Evolutionary conservation across 2,329 filamentous ascomycete genomes (phyloP).

Genomic region (Sclerotinia subarctica): DNA sequence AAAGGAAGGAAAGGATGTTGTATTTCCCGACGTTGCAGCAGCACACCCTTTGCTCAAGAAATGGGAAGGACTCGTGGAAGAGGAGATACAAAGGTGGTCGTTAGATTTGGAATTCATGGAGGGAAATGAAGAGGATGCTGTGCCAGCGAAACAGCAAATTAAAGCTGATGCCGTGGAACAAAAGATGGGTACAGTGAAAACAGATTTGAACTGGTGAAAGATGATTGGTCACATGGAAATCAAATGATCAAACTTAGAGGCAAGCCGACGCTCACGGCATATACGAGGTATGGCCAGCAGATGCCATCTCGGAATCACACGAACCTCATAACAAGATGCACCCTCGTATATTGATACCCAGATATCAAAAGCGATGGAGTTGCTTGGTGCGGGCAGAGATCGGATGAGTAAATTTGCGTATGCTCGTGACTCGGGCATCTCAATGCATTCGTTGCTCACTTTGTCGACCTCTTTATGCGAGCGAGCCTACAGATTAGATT

Average conservation of each 20-base stretch:
- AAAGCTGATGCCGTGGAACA: conserved; percentile 21
- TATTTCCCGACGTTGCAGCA: conserved; percentile 61
- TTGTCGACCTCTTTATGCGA: background rate
- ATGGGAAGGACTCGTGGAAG: conserved; percentile 52
- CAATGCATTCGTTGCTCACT: background rate
- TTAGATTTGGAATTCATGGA: conserved; percentile 38
- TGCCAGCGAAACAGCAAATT: background rate
- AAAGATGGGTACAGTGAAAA: conserved; percentile 29
- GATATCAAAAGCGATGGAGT: too few relatives aligned
- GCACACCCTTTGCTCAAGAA: conserved; percentile 64
- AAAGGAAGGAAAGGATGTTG: conserved; percentile 43
- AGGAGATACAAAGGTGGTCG: conserved; percentile 43
- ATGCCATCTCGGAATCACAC: background rate
- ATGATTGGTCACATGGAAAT: background rate
- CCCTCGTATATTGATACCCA: background rate
- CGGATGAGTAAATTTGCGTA: background rate
- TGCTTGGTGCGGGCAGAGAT: background rate
- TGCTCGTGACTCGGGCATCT: background rate
- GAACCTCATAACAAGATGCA: background rate
- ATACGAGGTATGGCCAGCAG: conserved; percentile 17
- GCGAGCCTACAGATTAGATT: background rate
- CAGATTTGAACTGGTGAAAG: conserved; percentile 15
- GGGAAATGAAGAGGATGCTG: conserved; percentile 20
- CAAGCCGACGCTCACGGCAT: conserved; percentile 11
- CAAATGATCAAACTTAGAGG: background rate